These are phyloP conservation scores for Penicillium maclennaniae DNA, from an alignment of 495 filamentous ascomycete species.

Conservation along the genomic window DNA sequence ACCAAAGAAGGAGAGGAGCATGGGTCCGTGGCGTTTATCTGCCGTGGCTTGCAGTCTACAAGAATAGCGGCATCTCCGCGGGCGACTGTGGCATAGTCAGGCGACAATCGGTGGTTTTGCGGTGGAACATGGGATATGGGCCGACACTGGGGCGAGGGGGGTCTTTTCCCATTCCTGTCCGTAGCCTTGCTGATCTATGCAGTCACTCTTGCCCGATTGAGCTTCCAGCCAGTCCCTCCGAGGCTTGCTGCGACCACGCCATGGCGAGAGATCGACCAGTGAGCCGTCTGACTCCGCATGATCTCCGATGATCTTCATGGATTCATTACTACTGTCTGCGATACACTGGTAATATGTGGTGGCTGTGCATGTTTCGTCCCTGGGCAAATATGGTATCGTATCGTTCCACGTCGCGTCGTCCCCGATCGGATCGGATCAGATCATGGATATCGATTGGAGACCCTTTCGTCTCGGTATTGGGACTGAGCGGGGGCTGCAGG, in stretches of 20 bases:
- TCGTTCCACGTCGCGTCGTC: background rate
- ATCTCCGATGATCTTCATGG: background rate
- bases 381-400: background rate
- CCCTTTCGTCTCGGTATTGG: background rate
- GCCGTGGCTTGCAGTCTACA: background rate
- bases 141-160: background rate
- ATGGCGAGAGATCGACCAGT: constrained; percentile 5
- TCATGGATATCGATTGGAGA: background rate
- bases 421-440: background rate
- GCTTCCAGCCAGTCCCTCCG: background rate
- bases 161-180: background rate
- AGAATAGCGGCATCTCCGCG: background rate
- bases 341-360: background rate
- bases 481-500: background rate
- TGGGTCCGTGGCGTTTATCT: constrained; percentile 16
- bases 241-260: constrained; percentile 2
- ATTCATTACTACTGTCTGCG: background rate
- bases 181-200: constrained; percentile 2
- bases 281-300: background rate
- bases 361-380: background rate
- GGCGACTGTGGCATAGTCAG: background rate
- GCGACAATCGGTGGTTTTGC: background rate
- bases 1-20: background rate
- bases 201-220: background rate
- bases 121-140: background rate